These are phyloP conservation scores for Colletotrichum tofieldiae DNA, from an alignment of 2,329 filamentous ascomycete species.

Conservation along the genomic window DNA sequence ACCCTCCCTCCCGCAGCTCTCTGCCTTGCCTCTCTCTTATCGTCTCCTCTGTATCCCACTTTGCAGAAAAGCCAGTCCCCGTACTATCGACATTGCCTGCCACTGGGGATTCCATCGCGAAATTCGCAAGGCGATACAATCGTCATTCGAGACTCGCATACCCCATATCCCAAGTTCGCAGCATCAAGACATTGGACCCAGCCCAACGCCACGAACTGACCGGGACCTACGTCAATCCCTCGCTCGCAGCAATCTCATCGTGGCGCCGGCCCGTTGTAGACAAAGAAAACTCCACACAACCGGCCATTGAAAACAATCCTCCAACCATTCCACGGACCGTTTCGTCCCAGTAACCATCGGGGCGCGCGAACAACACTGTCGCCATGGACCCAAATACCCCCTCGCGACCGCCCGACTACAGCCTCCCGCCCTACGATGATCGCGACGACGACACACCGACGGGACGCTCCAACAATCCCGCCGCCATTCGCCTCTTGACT, in stretches of 20 bases:
- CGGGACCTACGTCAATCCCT: slow-evolving; percentile 13
- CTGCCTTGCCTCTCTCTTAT: slow-evolving; percentile 1
- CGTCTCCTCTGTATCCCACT: slow-evolving; percentile 21
- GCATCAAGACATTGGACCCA: not conserved
- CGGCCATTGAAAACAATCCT: slow-evolving; percentile 15
- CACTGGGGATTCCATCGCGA: not conserved
- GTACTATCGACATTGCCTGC: slow-evolving; percentile 6
- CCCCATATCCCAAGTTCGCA: not conserved
- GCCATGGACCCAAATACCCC: slow-evolving; percentile 68
- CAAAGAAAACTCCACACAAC: slow-evolving; percentile 21
- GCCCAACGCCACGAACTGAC: slow-evolving; percentile 13
- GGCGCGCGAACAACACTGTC: slow-evolving; percentile 23
- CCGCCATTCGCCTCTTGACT: slow-evolving; percentile 74
- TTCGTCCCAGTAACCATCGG: slow-evolving; percentile 35
- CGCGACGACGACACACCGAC: slow-evolving; percentile 65
- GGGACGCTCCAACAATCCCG: slow-evolving; percentile 61
- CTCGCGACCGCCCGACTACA: slow-evolving; percentile 71
- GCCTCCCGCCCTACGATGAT: slow-evolving; percentile 70
- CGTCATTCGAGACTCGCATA: slow-evolving; percentile 15
- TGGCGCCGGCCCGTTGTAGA: slow-evolving; percentile 37
- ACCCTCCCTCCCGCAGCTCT: slow-evolving; percentile 17
- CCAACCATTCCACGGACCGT: slow-evolving; percentile 30
- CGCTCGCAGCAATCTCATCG: slow-evolving; percentile 10
- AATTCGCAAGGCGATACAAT: slow-evolving; percentile 1
- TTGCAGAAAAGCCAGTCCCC: slow-evolving; percentile 11